phyloP scores from a whole-genome alignment of 257 asterid genomes.

The Solanum corneliomulleri region DNA sequence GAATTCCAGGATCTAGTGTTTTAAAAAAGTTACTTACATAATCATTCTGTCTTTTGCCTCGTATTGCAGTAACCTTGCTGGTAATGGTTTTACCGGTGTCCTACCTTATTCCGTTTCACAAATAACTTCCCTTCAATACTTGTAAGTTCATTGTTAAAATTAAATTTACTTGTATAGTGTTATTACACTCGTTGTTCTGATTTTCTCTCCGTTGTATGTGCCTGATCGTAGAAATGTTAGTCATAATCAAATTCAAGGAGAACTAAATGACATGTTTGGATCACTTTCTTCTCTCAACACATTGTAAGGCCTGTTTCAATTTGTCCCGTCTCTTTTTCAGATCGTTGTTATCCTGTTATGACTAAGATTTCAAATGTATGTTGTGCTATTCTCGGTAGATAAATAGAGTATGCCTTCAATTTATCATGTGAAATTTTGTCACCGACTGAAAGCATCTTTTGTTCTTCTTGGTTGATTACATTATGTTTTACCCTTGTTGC shows the following conservation, averaged over 20 bases:
- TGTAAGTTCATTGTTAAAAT: constrained; percentile 35
- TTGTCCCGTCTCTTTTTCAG: background rate
- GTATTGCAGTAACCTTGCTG: constrained; percentile 68
- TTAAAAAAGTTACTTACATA: background rate
- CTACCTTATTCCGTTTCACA: constrained; percentile 67
- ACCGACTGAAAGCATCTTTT: background rate
- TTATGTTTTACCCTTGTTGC: background rate
- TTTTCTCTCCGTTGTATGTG: background rate
- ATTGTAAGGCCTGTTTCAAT: constrained; percentile 40
- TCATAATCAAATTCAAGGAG: constrained; percentile 64
- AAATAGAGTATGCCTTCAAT: background rate
- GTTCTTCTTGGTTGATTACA: background rate
- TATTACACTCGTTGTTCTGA: background rate
- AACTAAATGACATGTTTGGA: constrained; percentile 41
- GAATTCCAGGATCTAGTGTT: background rate
- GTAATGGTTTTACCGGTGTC: constrained; percentile 48
- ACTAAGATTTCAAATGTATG: background rate
- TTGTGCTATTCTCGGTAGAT: background rate
- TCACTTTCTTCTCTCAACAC: constrained; percentile 58
- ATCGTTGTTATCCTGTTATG: background rate
- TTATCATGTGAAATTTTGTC: background rate
- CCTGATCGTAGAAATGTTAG: constrained; percentile 50
- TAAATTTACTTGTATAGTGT: background rate
- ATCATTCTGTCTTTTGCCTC: background rate
- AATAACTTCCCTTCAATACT: constrained; percentile 53